Evolutionary conservation across 2,329 filamentous ascomycete genomes (phyloP).

Genomic region (Aspergillus brunneoviolaceus): DNA sequence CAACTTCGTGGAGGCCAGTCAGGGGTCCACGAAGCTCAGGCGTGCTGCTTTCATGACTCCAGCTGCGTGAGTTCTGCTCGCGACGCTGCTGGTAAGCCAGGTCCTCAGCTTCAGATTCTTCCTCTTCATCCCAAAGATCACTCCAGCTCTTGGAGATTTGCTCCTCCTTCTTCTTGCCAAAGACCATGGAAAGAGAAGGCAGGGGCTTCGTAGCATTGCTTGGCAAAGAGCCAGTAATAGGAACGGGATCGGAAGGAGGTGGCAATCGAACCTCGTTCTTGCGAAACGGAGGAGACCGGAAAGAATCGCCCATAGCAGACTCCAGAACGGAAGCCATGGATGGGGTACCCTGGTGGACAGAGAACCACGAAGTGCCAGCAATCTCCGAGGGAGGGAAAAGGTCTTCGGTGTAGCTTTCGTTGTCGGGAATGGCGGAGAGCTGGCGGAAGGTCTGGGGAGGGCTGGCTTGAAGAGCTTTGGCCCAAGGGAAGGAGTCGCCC

Average conservation of each 20-base stretch:
- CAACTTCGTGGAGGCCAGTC: slow-evolving; percentile 54
- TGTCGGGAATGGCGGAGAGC: slow-evolving; percentile 79
- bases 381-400: slow-evolving; percentile 76
- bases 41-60: slow-evolving; percentile 71
- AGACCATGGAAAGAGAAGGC: slow-evolving; percentile 73
- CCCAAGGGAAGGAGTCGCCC: slow-evolving; percentile 86
- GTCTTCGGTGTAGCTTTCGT: slow-evolving; percentile 78
- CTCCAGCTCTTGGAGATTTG: slow-evolving; percentile 98
- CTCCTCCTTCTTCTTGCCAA: slow-evolving; percentile 70
- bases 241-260: slow-evolving; percentile 61
- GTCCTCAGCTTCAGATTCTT: slow-evolving; percentile 62
- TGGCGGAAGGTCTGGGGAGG: slow-evolving; percentile 72
- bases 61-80: slow-evolving; percentile 69
- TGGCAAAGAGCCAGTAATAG: slow-evolving; percentile 77
- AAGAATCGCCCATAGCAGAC: slow-evolving; percentile 76
- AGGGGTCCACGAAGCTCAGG: slow-evolving; percentile 51
- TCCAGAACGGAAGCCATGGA: slow-evolving; percentile 82
- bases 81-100: slow-evolving; percentile 59
- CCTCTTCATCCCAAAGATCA: slow-evolving; percentile 96
- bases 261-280: slow-evolving; percentile 45
- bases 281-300: slow-evolving; percentile 67
- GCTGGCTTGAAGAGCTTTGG: slow-evolving; percentile 79
- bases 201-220: slow-evolving; percentile 59
- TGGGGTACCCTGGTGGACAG: slow-evolving; percentile 71
- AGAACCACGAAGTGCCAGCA: slow-evolving; percentile 70